Base-by-base conservation (phyloP, 148 eudicot genomes). In the Heliosperma pusillum region DNA sequence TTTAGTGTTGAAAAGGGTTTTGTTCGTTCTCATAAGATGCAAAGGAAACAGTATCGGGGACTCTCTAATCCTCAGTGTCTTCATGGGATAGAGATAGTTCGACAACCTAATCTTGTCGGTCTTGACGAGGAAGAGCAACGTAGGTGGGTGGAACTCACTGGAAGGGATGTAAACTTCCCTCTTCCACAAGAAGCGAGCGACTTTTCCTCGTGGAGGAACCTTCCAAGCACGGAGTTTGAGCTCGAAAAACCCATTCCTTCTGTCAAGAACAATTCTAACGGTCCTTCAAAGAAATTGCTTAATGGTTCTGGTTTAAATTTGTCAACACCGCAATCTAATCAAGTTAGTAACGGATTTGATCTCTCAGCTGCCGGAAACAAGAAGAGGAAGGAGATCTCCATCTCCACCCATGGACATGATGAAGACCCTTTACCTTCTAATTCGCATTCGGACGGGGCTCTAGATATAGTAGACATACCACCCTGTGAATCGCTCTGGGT, bases 11-110 rank as follows among this genome's bases (percentile, higher is more conserved):
- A 91, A 30, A 89, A 84, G 84, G 97, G 97, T 27, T 91, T 91
- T 76, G 93, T 89, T 65, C 84, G 97, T n/a, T 91, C 97, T 45
- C 97, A 91, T 44, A 82, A 86, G 70, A 91, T 91, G 97, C 97
- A 91, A 53, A 79, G 97, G 80, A 91, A 91, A 66, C 97, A 91
- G 29, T 91, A 91, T 33, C 71, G 97, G 19, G 97, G 97, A 21
- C 91, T 89, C 25, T 91, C 97, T 10, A 91, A 91, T 72, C 93
- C 93, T 63, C 93, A 89, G 57, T 89, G 93, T 71, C 83, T 89
- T 11, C 93, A 89, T 52, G 93, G 97, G 26, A 88, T 91, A 44
- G 97, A 91, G 79, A 76, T 85, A 13, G 89, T 89, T 22, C 75
- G 86, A 9, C 81, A 83, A 6, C 93, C 97, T 1, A 84, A 77